Percentiles rank a stretch among this genome's conserved stretches.
Conservation (phyloP, 345 rosid species). For the Gossypium bickii region DNA sequence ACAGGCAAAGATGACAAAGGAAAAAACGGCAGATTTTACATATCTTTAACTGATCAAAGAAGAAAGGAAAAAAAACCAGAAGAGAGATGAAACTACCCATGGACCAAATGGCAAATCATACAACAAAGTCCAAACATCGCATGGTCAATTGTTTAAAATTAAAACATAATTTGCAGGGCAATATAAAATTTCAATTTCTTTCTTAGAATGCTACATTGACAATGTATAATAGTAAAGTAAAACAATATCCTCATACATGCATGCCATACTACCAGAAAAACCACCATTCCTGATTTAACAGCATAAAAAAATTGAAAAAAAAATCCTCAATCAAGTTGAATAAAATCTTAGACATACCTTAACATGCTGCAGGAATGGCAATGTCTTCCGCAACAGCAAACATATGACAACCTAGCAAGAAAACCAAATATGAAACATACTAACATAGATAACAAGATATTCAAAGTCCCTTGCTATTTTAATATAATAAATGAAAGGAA, state of each 20-base stretch:
- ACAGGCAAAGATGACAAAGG: not conserved
- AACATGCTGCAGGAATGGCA: conserved; percentile 67
- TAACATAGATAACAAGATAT: not conserved
- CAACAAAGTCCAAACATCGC: not conserved
- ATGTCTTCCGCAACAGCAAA: conserved; percentile 76
- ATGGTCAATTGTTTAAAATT: not conserved
- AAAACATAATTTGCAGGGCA: not conserved
- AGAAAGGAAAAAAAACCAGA: not conserved
- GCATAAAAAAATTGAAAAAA: not conserved
- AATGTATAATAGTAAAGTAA: not conserved
- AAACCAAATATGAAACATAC: not conserved
- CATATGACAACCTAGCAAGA: conserved; percentile 73
- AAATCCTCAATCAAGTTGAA: not conserved
- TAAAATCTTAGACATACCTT: conserved; percentile 44
- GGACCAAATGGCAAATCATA: not conserved
- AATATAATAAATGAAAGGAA: not conserved
- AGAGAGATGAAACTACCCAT: not conserved
- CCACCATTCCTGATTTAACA: not conserved
- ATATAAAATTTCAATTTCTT: not conserved
- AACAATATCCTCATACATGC: too few relatives aligned
- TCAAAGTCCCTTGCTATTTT: not conserved
- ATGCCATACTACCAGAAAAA: not conserved
- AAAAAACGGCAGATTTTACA: not conserved
- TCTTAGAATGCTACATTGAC: not conserved
- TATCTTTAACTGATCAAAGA: not conserved